Base-by-base conservation (phyloP, 805 yeast genomes). In the Metschnikowia lunata region DNA sequence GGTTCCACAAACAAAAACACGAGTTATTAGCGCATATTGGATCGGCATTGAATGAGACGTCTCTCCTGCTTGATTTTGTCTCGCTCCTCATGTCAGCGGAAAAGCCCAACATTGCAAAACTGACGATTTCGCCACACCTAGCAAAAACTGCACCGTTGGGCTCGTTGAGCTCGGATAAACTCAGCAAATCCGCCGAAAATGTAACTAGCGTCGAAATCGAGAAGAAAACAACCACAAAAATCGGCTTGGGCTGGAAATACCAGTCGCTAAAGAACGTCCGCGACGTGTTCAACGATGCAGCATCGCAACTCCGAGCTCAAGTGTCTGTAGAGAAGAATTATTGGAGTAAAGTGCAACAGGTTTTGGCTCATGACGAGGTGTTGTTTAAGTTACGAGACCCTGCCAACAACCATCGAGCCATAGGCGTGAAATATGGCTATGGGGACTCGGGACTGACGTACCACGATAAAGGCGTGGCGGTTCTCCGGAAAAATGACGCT, bases 341-440 rank as follows among this genome's bases (percentile, higher is more conserved):
- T 56, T 88, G 95, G 93, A 68, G 72, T 40, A 56, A 54, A 50
- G 61, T 71, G n/a, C 75, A 74, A 44, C 60, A 75, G 39, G 75
- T 76, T 12, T 57, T 69, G 39, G 61, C 67, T 4, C 69, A 75
- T 45, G 61, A 64, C 39, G 95, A 87, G 57, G 80, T 82, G 1
- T 61, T 90, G 10, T 82, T 83, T 56, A 86, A 85, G 52, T 72
- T 83, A 26, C 74, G 81, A 42, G 82, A 78, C 44, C 81, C 80
- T 7, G 26, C 50, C 7, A 60, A 55, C 15, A 71, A 73, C 30
- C 61, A 73, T 0, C 71, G 79, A 14, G 76, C 79, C 8, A 74
- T 90, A 35, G 95, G 91, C 4, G 84, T 91, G 31, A 88, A 86
- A 55, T 93, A 85, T 58, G 98, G 98, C 0, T 91, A 79, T 66